Evolutionary conservation across 495 filamentous ascomycete genomes (phyloP).

Genomic region (Aspergillus asperescens): DNA sequence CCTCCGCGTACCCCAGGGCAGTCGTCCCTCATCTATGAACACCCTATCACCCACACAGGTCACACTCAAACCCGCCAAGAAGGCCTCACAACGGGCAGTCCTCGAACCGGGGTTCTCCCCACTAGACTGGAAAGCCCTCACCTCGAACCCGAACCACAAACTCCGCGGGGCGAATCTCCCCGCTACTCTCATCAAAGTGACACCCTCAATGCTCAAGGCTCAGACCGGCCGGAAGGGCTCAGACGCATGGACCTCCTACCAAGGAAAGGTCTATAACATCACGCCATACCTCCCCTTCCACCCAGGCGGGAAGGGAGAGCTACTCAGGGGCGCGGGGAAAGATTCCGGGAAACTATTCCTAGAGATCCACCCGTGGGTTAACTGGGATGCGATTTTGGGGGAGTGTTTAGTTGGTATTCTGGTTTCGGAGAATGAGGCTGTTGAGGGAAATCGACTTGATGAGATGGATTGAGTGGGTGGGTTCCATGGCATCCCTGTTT

Average conservation of each 20-base stretch:
- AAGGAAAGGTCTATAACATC: conserved; percentile 89
- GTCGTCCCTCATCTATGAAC: conserved; percentile 9
- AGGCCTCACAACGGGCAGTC: conserved; percentile 54
- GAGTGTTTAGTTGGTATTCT: conserved; percentile 81
- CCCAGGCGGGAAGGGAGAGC: conserved; percentile 82
- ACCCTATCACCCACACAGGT: conserved; percentile 32
- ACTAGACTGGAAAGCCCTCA: conserved; percentile 87
- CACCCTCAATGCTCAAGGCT: conserved; percentile 67
- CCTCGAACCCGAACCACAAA: conserved; percentile 57
- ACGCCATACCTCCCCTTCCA: conserved; percentile 86
- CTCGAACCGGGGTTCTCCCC: conserved; percentile 86
- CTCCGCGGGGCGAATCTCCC: conserved; percentile 58
- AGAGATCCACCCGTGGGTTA: conserved; percentile 96
- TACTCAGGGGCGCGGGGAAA: conserved; percentile 72
- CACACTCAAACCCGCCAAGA: conserved; percentile 31
- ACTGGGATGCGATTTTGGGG: conserved; percentile 88
- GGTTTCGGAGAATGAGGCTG: conserved; percentile 67
- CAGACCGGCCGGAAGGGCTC: conserved; percentile 75
- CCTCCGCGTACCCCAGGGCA: conserved; percentile 27
- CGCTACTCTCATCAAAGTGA: conserved; percentile 55
- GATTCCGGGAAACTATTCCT: conserved; percentile 71
- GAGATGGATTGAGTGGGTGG: conserved; percentile 61
- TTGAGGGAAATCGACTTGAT: conserved; percentile 50
- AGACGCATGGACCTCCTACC: conserved; percentile 83
- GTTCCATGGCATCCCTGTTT: background rate